These are phyloP conservation scores for Leucosporidium yakuticum DNA, from an alignment of 768 basidiomycete genomes.

Conservation along the genomic window DNA sequence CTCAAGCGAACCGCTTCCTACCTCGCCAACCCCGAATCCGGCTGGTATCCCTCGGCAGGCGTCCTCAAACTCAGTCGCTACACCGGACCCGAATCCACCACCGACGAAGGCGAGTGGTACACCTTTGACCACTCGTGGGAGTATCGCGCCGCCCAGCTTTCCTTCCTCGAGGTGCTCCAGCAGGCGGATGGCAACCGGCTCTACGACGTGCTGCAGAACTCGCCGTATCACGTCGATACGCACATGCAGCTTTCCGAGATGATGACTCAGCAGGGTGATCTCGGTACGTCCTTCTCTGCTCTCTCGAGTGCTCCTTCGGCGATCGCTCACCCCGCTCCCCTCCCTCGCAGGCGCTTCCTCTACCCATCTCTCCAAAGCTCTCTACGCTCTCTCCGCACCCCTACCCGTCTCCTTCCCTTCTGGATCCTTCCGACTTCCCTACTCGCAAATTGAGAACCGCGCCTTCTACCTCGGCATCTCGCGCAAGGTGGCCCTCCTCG, in stretches of 20 bases:
- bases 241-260: conserved; percentile 79
- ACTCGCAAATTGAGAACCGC: conserved; percentile 81
- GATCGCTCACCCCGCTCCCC: too few relatives aligned
- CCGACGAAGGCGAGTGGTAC: conserved; percentile 65
- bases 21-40: conserved; percentile 19
- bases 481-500: conserved; percentile 76
- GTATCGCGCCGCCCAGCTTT: conserved; percentile 60
- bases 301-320: not conserved
- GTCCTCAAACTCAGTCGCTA: conserved; percentile 41
- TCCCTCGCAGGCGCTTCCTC: conserved; percentile 44
- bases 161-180: conserved; percentile 38
- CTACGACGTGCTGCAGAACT: conserved; percentile 63
- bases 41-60: conserved; percentile 57
- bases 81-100: conserved; percentile 37
- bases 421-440: conserved; percentile 78
- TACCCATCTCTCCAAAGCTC: conserved; percentile 74
- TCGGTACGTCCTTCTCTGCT: conserved; percentile 49
- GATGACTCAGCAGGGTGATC: conserved; percentile 68
- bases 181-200: conserved; percentile 46
- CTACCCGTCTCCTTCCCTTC: conserved; percentile 77
- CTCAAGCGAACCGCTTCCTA: conserved; percentile 17
- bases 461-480: conserved; percentile 86
- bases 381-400: conserved; percentile 86
- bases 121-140: conserved; percentile 77
- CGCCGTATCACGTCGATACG: conserved; percentile 91